phyloP scores from a whole-genome alignment of 768 basidiomycete genomes.

The Leccinum obscurum region DNA sequence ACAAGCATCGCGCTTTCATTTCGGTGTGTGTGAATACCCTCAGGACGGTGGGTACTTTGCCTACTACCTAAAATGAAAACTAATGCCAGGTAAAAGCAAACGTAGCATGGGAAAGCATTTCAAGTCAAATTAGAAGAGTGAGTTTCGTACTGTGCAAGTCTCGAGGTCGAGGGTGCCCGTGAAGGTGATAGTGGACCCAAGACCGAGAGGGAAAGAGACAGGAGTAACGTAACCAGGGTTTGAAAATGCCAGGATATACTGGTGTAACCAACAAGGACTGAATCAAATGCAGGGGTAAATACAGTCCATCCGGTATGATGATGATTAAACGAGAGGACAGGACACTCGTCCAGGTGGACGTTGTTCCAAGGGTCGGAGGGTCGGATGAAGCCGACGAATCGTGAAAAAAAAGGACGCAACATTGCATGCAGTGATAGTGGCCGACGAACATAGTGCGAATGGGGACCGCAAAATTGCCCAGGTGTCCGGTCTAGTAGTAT shows the following conservation, averaged over 20 bases:
- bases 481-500: not conserved
- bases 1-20: constrained; percentile 1
- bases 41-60: not conserved
- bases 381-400: constrained; percentile 2
- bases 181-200: not conserved
- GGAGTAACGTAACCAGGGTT: constrained; percentile 1
- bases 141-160: not conserved
- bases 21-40: not conserved
- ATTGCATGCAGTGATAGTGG: constrained; percentile 7
- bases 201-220: constrained; percentile 1
- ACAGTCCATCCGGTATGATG: constrained; percentile 23
- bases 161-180: not conserved
- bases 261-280: constrained; percentile 11
- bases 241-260: constrained; percentile 14
- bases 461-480: not conserved
- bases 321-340: constrained; percentile 35
- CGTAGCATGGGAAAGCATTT: not conserved
- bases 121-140: not conserved
- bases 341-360: constrained; percentile 24
- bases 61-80: not conserved
- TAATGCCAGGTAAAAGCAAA: not conserved
- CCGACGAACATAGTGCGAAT: constrained; percentile 6
- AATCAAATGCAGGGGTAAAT: constrained; percentile 24
- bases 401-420: constrained; percentile 1
- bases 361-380: constrained; percentile 17